These are phyloP conservation scores for Cryptococcus sp. DNA, from an alignment of 1,284 basidiomycete genomes.

Conservation along the genomic window DNA sequence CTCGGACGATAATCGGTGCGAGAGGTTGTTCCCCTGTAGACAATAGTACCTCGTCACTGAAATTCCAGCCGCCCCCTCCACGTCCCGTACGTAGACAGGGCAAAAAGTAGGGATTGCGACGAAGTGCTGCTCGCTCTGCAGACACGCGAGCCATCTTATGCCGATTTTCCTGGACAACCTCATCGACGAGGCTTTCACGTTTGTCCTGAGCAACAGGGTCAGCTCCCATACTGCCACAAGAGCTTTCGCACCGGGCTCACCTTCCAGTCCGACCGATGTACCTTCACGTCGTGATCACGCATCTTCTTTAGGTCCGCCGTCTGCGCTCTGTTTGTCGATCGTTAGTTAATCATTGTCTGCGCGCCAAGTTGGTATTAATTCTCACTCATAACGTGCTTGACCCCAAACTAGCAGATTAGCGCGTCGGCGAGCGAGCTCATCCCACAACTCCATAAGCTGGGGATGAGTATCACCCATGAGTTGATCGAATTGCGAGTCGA, in stretches of 20 bases:
- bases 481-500: constrained; percentile 35
- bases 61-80: constrained; percentile 37
- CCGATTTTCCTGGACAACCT: constrained; percentile 26
- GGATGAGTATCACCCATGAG: constrained; percentile 30
- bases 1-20: constrained; percentile 17
- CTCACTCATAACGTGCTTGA: constrained; percentile 27
- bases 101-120: constrained; percentile 26
- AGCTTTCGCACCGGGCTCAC: constrained; percentile 19
- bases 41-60: constrained; percentile 20
- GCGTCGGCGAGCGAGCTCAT: constrained; percentile 31
- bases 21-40: constrained; percentile 24
- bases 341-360: not conserved
- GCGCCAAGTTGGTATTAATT: not conserved
- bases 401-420: constrained; percentile 18
- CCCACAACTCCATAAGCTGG: constrained; percentile 30
- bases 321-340: constrained; percentile 3
- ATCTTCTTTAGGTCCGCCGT: constrained; percentile 15
- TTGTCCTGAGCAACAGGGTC: constrained; percentile 14
- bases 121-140: constrained; percentile 29
- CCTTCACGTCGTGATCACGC: constrained; percentile 20
- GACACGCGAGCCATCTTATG: constrained; percentile 23
- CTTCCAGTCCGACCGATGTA: constrained; percentile 11
- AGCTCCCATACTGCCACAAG: not conserved
- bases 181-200: constrained; percentile 22
- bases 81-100: constrained; percentile 31